Percentiles rank a stretch among this genome's conserved stretches.
These are phyloP conservation scores for Berkeleyomyces rouxiae DNA, from an alignment of 2,329 filamentous ascomycete genomes.

Conservation along the genomic window DNA sequence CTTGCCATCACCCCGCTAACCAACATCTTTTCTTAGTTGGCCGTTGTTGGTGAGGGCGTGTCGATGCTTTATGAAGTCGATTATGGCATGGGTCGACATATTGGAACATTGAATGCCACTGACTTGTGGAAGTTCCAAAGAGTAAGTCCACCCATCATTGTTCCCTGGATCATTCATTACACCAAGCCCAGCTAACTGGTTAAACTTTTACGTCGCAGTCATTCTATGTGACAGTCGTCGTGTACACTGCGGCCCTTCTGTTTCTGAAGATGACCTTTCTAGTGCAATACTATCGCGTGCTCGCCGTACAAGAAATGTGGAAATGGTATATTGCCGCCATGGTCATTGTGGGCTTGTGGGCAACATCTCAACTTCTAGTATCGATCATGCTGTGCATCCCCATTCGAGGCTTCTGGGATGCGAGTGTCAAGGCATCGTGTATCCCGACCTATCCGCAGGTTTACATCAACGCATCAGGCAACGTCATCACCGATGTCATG, in stretches of 20 bases:
- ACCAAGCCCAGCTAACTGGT: not conserved
- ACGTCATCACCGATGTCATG: conserved; percentile 18
- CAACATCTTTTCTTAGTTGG: conserved; percentile 6
- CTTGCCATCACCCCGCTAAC: not conserved
- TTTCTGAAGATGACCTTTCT: conserved; percentile 23
- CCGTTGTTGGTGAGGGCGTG: not conserved
- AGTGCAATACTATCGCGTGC: conserved; percentile 24
- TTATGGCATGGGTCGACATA: conserved; percentile 16
- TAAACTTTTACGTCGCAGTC: conserved; percentile 15
- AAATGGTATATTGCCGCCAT: conserved; percentile 18
- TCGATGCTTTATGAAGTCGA: conserved; percentile 9
- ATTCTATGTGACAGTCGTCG: conserved; percentile 20
- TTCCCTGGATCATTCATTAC: not conserved
- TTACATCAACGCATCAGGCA: conserved; percentile 19
- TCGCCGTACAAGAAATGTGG: conserved; percentile 18
- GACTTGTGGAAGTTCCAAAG: conserved; percentile 12
- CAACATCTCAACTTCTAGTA: conserved; percentile 18
- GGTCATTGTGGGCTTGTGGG: conserved; percentile 19
- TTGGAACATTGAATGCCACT: not conserved
- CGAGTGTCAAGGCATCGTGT: conserved; percentile 14
- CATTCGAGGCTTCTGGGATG: conserved; percentile 19
- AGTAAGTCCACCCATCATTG: not conserved
- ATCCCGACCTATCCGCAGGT: conserved; percentile 16
- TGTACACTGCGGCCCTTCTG: conserved; percentile 20
- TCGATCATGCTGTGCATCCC: conserved; percentile 18